phyloP scores from a whole-genome alignment of 2,329 filamentous ascomycete genomes.

The Knufia fluminis region DNA sequence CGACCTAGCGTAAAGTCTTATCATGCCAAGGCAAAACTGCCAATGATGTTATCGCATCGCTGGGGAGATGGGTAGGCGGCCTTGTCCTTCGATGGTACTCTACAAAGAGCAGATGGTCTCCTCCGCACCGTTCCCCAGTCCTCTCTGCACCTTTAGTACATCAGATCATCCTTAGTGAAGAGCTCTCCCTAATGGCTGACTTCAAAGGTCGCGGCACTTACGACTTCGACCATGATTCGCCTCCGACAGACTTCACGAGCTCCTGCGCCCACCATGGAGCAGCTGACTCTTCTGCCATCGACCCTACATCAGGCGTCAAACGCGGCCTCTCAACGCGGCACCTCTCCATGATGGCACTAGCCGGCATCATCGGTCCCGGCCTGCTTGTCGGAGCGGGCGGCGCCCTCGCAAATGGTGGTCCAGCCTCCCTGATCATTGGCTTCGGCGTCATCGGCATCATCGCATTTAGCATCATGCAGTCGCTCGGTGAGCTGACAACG shows the following conservation, averaged over 20 bases:
- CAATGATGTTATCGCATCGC: not conserved
- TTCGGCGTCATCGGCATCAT: slow-evolving; percentile 53
- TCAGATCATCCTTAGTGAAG: not conserved
- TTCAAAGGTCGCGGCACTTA: not conserved
- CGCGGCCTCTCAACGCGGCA: slow-evolving; percentile 39
- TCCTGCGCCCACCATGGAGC: not conserved
- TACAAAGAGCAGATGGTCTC: not conserved
- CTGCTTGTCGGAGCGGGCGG: slow-evolving; percentile 21
- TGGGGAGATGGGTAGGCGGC: not conserved
- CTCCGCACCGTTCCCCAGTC: not conserved
- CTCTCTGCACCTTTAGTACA: not conserved
- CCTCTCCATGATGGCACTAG: slow-evolving; percentile 56
- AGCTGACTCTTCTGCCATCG: slow-evolving; percentile 11
- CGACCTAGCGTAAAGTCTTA: not conserved
- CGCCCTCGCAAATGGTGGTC: slow-evolving; percentile 30
- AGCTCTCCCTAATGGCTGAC: not conserved
- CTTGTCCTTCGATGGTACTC: not conserved
- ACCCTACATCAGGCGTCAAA: slow-evolving; percentile 16
- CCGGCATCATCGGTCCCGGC: slow-evolving; percentile 31
- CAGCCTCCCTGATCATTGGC: slow-evolving; percentile 29
- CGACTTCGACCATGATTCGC: not conserved
- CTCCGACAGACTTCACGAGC: not conserved
- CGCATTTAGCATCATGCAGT: slow-evolving; percentile 66
- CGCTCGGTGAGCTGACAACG: slow-evolving; percentile 59
- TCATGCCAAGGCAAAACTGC: not conserved